Conservation (phyloP, 169 alveolate species). For the Plasmodium gonderi region DNA sequence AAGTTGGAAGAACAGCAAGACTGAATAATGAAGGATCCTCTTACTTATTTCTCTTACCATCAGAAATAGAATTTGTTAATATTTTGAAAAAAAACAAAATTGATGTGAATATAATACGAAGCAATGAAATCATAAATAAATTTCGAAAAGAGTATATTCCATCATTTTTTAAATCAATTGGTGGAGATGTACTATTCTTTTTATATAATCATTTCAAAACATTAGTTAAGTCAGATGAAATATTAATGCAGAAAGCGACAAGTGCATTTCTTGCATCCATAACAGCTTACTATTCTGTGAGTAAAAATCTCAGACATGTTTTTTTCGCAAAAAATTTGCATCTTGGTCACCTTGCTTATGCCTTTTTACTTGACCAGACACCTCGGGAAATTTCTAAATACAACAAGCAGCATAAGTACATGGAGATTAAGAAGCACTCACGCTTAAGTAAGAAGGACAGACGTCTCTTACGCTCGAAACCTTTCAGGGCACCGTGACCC, state of each 20-base stretch:
- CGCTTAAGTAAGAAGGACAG: slow-evolving; percentile 8
- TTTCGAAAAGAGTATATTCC: slow-evolving; percentile 22
- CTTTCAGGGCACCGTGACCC: background rate
- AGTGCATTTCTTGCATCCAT: slow-evolving; percentile 25
- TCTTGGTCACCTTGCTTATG: slow-evolving; percentile 41
- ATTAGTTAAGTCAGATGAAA: slow-evolving; percentile 18
- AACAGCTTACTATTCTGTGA: slow-evolving; percentile 27
- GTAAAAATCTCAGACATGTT: background rate
- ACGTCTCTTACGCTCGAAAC: background rate
- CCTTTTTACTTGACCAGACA: slow-evolving; percentile 18
- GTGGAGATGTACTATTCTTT: slow-evolving; percentile 24
- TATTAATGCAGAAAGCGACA: slow-evolving; percentile 12
- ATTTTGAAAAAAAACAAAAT: slow-evolving; percentile 17
- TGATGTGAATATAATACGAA: background rate
- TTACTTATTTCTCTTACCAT: slow-evolving; percentile 74
- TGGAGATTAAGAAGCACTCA: slow-evolving; percentile 1
- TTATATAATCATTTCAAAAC: slow-evolving; percentile 29
- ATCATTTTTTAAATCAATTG: slow-evolving; percentile 13
- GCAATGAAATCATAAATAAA: slow-evolving; percentile 2
- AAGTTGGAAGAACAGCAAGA: slow-evolving; percentile 97
- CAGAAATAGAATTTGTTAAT: slow-evolving; percentile 63
- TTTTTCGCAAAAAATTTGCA: slow-evolving; percentile 36
- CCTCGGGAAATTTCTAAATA: slow-evolving; percentile 16
- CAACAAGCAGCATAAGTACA: slow-evolving; percentile 11
- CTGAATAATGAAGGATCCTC: slow-evolving; percentile 82